Evolutionary conservation across 805 yeast genomes (phyloP).

Genomic region (Wickerhamiella sergipiensis): DNA sequence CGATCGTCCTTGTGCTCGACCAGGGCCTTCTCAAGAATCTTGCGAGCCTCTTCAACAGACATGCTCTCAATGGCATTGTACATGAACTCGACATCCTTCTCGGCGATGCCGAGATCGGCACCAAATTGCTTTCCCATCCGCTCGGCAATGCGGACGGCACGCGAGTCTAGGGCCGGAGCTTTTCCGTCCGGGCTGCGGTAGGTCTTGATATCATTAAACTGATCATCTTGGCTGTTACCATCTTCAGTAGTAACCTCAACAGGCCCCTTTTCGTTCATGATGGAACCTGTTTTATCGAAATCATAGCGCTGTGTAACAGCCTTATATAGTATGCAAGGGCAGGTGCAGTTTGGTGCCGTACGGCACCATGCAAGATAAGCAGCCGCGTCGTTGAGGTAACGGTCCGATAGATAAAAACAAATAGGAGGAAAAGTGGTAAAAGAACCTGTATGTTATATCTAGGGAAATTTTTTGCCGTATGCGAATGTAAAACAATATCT

Average conservation of each 20-base stretch:
- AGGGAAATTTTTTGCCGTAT: too few relatives aligned
- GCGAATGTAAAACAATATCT: too few relatives aligned
- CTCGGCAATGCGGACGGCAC: neutral
- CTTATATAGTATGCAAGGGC: neutral
- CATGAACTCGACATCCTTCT: neutral
- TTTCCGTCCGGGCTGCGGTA: neutral
- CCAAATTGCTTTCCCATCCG: neutral
- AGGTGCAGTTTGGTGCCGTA: neutral
- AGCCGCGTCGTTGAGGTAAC: too few relatives aligned
- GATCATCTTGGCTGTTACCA: neutral
- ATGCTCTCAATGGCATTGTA: neutral
- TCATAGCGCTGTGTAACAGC: neutral
- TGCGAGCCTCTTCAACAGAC: conserved; percentile 26
- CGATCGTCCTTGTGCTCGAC: conserved; percentile 35
- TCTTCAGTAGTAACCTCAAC: neutral
- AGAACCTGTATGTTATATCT: too few relatives aligned
- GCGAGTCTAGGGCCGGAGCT: neutral
- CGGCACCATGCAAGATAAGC: neutral
- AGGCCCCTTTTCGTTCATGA: neutral
- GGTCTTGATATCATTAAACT: neutral
- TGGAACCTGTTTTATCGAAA: neutral
- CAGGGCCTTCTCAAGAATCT: conserved; percentile 29
- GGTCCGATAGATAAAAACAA: too few relatives aligned
- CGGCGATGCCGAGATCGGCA: neutral
- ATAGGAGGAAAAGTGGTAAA: too few relatives aligned